phyloP scores from a whole-genome alignment of 768 basidiomycete species.

The Udeniomyces megalosporus region DNA sequence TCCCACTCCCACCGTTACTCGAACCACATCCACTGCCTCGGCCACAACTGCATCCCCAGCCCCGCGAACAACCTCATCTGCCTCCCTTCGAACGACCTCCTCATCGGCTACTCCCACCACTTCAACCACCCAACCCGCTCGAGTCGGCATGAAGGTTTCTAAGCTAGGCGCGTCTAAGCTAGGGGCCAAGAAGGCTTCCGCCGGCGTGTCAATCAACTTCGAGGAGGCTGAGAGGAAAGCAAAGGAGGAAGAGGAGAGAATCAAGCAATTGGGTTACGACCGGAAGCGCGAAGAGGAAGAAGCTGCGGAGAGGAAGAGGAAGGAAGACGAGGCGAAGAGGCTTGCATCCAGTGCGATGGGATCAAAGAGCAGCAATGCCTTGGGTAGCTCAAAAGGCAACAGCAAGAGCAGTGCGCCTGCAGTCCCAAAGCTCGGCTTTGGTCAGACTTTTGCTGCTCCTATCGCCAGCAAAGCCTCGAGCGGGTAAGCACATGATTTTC shows the following conservation, averaged over 20 bases:
- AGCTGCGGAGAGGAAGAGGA: conserved; percentile 45
- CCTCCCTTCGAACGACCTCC: conserved; percentile 34
- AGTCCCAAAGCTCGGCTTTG: conserved; percentile 64
- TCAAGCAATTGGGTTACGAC: conserved; percentile 84
- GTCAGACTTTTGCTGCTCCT: conserved; percentile 49
- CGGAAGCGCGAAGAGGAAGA: conserved; percentile 68
- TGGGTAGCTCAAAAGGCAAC: not conserved
- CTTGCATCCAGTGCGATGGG: conserved; percentile 24
- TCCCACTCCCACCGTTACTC: conserved; percentile 21
- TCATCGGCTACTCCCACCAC: not conserved
- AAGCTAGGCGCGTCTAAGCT: conserved; percentile 47
- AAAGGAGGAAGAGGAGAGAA: conserved; percentile 74
- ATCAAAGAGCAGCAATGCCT: not conserved
- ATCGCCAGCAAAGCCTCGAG: conserved; percentile 40
- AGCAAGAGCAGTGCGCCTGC: not conserved
- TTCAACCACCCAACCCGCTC: conserved; percentile 27
- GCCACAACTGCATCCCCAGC: conserved; percentile 23
- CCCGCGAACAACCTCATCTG: conserved; percentile 51
- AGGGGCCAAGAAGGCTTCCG: conserved; percentile 71
- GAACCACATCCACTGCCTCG: conserved; percentile 20
- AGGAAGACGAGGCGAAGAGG: conserved; percentile 33
- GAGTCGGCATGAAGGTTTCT: conserved; percentile 34
- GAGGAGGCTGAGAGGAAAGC: conserved; percentile 86
- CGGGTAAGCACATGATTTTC: not conserved
- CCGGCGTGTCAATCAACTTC: conserved; percentile 56